Evolutionary conservation across 257 asterid genomes (phyloP), one percentile per base, ranked within the genome.

Genomic region (Plectranthus barbatus): DNA sequence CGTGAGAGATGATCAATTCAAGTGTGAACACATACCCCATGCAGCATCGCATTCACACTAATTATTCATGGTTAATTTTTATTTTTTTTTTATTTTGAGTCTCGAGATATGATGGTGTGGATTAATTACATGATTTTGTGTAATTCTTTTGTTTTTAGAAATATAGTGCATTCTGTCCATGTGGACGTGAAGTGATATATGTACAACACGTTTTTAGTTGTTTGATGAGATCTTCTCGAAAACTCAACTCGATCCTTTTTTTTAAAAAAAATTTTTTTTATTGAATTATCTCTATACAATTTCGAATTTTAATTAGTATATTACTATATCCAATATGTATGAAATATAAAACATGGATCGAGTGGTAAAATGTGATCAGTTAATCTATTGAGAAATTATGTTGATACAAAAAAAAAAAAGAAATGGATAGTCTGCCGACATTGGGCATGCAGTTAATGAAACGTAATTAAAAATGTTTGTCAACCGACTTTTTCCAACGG

Each of bases 101-200:
- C 78, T 84, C 81, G 63, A 72, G 75, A 56, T 57, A 41, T 20
- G 33, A 60, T 56, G 52, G 68, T 72, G 86, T n/a, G n/a, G n/a
- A n/a, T n/a, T n/a, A 74, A 83, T 78, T 79, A 4, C 15, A 9
- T 14, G 10, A 31, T 51, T 56, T 47, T 20, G 33, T 66, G 55
- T 41, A 66, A 50, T 46, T 48, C 26, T 11, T 39, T 70, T 42
- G 72, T 52, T 59, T 39, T 67, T 62, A 66, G 74, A 62, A 79
- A 20, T 21, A 20, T 21, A 77, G 76, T 74, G 87, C 87, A 81
- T 86, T 85, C 87, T 71, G 81, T 81, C 87, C 88, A 67, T 69
- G 81, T 76, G 88, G 94, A 79, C 70, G 77, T 64, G 88, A 70
- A 79, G 93, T 84, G 95, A 72, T 71, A 14, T 10, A 62, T 68